Evolutionary conservation across 176 grass and related monocot species (phyloP).

Genomic region (Eragrostis curvula): DNA sequence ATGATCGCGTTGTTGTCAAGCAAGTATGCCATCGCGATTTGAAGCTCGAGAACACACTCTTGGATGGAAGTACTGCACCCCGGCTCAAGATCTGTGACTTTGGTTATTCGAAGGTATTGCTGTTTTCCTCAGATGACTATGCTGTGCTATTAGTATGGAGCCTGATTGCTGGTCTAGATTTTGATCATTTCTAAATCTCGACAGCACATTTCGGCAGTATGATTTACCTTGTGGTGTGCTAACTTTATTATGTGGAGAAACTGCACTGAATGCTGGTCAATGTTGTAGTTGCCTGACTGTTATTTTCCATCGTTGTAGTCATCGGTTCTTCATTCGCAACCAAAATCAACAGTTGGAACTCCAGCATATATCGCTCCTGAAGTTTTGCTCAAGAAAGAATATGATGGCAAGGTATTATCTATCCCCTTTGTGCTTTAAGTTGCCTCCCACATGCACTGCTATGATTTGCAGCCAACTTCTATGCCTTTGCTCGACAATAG

Average conservation of each 20-base stretch:
- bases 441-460: constrained; percentile 1
- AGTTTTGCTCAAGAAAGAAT: constrained; percentile 62
- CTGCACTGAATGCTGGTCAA: background rate
- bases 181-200: background rate
- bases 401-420: constrained; percentile 76
- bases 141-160: background rate
- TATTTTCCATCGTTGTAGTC: constrained; percentile 45
- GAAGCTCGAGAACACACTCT: constrained; percentile 81
- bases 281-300: constrained; percentile 1
- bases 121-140: background rate
- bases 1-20: constrained; percentile 45
- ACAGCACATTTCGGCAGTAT: background rate
- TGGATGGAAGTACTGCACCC: constrained; percentile 68
- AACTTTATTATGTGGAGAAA: background rate
- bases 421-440: constrained; percentile 7
- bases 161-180: background rate
- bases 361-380: constrained; percentile 84
- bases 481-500: constrained; percentile 5
- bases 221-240: background rate
- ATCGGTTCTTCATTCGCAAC: constrained; percentile 73
- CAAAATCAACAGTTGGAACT: constrained; percentile 79
- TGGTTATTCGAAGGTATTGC: constrained; percentile 75
- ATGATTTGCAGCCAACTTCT: background rate
- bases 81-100: constrained; percentile 89
- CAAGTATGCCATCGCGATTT: constrained; percentile 86